A percentile compares a stretch with the other conserved stretches of the same genome.
Evolutionary conservation across 116 monocot species (phyloP).

Genomic region (Iris pallida): DNA sequence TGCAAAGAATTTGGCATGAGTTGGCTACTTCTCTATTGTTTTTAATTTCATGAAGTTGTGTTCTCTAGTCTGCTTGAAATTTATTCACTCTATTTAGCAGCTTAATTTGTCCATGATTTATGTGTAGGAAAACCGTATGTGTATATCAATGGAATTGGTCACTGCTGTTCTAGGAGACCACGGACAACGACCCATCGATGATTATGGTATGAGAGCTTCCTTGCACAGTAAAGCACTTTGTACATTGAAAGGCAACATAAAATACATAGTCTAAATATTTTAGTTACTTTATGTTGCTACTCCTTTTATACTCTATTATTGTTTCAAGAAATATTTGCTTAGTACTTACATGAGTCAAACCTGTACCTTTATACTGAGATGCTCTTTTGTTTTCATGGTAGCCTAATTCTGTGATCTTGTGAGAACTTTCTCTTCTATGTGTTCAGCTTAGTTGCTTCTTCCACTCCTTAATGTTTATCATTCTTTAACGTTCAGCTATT

Average conservation of each 20-base stretch:
- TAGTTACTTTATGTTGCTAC: neutral
- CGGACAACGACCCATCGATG: constrained; percentile 94
- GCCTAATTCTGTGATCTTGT: too few species aligned
- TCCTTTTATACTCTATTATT: neutral
- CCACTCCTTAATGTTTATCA: neutral
- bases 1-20: too few species aligned
- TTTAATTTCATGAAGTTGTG: too few species aligned
- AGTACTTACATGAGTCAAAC: too few species aligned
- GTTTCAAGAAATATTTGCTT: neutral
- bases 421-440: too few species aligned
- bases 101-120: neutral
- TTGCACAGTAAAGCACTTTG: neutral
- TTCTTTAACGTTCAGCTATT: neutral
- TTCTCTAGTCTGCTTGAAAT: too few species aligned
- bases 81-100: neutral
- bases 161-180: constrained; percentile 98
- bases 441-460: neutral
- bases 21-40: too few species aligned
- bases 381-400: too few species aligned
- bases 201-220: constrained; percentile 66
- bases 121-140: constrained; percentile 63
- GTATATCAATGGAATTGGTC: constrained; percentile 97
- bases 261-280: neutral
- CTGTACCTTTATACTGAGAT: too few species aligned
- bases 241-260: neutral